Percentiles rank a stretch among this genome's conserved stretches.
These are phyloP conservation scores for Phialocephala subalpina DNA, from an alignment of 2,329 filamentous ascomycete genomes.

Conservation along the genomic window DNA sequence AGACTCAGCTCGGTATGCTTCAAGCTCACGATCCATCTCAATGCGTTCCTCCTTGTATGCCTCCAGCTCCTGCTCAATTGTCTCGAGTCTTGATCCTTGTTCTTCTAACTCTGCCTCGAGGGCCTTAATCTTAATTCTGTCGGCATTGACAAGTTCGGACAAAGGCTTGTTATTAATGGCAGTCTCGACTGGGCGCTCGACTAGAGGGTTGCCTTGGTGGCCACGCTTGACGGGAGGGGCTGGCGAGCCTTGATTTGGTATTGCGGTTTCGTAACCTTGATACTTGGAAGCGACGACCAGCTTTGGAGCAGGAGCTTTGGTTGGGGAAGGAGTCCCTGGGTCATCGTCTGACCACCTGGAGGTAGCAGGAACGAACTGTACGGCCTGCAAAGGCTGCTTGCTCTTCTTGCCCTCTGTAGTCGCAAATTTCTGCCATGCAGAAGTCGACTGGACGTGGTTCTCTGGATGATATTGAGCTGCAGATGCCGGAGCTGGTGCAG, in stretches of 20 bases:
- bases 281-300: background rate
- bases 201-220: background rate
- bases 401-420: background rate
- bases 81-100: background rate
- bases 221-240: background rate
- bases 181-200: too few relatives aligned
- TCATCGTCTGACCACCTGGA: background rate
- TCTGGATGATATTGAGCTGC: background rate
- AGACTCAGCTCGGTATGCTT: background rate
- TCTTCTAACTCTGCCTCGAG: background rate
- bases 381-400: background rate
- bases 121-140: constrained; percentile 1
- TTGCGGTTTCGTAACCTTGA: background rate
- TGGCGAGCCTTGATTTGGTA: background rate
- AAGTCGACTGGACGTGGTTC: background rate
- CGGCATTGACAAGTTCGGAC: background rate
- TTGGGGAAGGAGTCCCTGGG: background rate
- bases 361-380: background rate
- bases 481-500: background rate
- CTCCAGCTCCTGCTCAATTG: background rate
- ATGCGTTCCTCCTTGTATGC: constrained; percentile 1
- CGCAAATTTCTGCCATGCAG: background rate
- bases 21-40: constrained; percentile 1
- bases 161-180: background rate
- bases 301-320: background rate